Evolutionary conservation across 2,329 filamentous ascomycete genomes (phyloP).

Genomic region (Beauveria rudraprayagi): DNA sequence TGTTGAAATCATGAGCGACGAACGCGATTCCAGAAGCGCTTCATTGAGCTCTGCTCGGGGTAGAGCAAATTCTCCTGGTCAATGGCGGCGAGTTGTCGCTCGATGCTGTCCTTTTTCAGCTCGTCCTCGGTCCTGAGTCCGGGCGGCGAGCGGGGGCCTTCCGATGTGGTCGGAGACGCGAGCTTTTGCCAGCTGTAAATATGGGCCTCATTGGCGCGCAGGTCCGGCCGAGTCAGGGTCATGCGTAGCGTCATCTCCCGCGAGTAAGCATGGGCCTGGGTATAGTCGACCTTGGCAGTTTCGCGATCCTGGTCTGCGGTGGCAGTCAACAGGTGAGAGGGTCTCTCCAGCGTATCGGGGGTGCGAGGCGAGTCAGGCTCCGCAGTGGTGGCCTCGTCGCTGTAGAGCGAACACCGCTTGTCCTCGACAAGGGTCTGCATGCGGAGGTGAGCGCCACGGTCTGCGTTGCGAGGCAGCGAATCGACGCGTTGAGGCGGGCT

Average conservation of each 20-base stretch:
- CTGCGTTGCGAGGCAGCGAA: slow-evolving; percentile 2
- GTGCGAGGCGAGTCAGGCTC: slow-evolving; percentile 55
- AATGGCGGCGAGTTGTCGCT: slow-evolving; percentile 44
- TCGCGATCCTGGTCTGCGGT: slow-evolving; percentile 16
- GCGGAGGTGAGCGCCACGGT: background rate
- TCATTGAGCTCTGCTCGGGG: slow-evolving; percentile 47
- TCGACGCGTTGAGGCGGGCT: slow-evolving; percentile 8
- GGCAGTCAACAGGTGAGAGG: slow-evolving; percentile 22
- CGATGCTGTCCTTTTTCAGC: slow-evolving; percentile 47
- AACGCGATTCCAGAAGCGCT: slow-evolving; percentile 57
- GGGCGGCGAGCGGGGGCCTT: slow-evolving; percentile 25
- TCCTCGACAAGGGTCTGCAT: slow-evolving; percentile 51
- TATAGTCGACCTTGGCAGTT: slow-evolving; percentile 32
- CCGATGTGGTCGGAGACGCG: slow-evolving; percentile 21
- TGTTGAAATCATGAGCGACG: slow-evolving; percentile 31
- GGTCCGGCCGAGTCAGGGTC: slow-evolving; percentile 85
- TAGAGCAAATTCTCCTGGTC: slow-evolving; percentile 36
- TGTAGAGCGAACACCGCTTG: slow-evolving; percentile 47
- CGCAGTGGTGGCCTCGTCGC: slow-evolving; percentile 44
- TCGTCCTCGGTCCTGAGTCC: slow-evolving; percentile 26
- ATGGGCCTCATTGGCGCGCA: slow-evolving; percentile 66
- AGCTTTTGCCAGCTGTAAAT: slow-evolving; percentile 59
- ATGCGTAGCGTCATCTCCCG: slow-evolving; percentile 93
- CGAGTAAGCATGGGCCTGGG: slow-evolving; percentile 47
- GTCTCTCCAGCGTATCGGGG: slow-evolving; percentile 40